Percentiles rank a stretch among this genome's conserved stretches.
These are phyloP conservation scores for Rhodotorula diobovata DNA, from an alignment of 768 basidiomycete species.

Conservation along the genomic window DNA sequence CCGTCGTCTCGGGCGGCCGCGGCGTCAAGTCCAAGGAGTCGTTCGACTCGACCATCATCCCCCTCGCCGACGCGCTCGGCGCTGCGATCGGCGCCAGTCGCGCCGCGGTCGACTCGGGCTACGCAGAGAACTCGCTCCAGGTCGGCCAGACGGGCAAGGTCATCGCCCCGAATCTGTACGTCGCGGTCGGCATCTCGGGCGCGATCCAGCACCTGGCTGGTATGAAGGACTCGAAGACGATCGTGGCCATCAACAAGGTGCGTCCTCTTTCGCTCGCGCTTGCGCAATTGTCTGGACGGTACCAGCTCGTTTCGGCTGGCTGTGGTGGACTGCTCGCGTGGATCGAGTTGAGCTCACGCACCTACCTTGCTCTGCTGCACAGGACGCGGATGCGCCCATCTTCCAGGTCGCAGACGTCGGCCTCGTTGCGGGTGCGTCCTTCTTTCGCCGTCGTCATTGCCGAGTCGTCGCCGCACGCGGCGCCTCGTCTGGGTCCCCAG, in stretches of 20 bases:
- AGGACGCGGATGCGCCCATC: slow-evolving; percentile 97
- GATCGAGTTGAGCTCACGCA: not conserved
- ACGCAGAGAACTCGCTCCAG: slow-evolving; percentile 93
- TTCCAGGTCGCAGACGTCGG: slow-evolving; percentile 98
- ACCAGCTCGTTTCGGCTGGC: too few relatives aligned
- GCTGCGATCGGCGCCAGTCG: slow-evolving; percentile 58
- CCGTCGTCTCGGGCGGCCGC: slow-evolving; percentile 90
- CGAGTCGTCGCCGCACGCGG: too few relatives aligned
- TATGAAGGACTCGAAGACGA: slow-evolving; percentile 98
- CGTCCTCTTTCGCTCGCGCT: slow-evolving; percentile 37
- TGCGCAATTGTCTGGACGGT: too few relatives aligned
- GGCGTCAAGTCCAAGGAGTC: slow-evolving; percentile 91
- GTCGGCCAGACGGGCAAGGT: slow-evolving; percentile 99
- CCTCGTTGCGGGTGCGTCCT: slow-evolving; percentile 60
- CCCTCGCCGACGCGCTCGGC: slow-evolving; percentile 84
- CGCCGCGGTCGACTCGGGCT: slow-evolving; percentile 96
- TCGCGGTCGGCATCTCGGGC: slow-evolving; percentile 94
- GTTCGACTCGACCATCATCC: slow-evolving; percentile 79
- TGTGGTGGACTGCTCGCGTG: too few relatives aligned
- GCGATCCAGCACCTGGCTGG: slow-evolving; percentile 98
- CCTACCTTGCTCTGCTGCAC: slow-evolving; percentile 3
- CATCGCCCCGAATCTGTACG: slow-evolving; percentile 91
- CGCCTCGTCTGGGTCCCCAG: too few relatives aligned
- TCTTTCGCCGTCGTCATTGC: too few relatives aligned
- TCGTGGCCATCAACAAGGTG: slow-evolving; percentile 96